These are phyloP conservation scores for Trypanosoma congolense DNA, from an alignment of 208 protist species.

Conservation along the genomic window DNA sequence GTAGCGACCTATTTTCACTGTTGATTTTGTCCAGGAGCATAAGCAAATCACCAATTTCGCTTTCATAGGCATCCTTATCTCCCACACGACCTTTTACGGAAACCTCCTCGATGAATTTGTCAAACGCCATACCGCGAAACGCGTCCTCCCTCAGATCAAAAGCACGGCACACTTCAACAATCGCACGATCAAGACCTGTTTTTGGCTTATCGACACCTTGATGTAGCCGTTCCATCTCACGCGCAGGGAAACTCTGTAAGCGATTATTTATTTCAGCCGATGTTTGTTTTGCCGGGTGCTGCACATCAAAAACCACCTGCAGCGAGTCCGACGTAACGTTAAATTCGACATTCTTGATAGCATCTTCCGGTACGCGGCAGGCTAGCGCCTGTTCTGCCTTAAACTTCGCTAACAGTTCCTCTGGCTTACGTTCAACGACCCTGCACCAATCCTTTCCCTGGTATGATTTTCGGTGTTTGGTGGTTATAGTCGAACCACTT, in stretches of 20 bases:
- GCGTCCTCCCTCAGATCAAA: slow-evolving; percentile 31
- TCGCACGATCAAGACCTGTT: slow-evolving; percentile 33
- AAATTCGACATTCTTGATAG: slow-evolving; percentile 30
- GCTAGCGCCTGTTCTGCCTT: slow-evolving; percentile 30
- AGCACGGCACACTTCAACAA: slow-evolving; percentile 37
- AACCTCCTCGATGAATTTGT: slow-evolving; percentile 40
- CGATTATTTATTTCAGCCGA: slow-evolving; percentile 22
- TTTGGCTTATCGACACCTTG: slow-evolving; percentile 30
- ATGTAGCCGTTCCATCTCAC: slow-evolving; percentile 37
- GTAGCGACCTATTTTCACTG: slow-evolving; percentile 47
- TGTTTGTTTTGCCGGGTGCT: slow-evolving; percentile 28
- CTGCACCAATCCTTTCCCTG: slow-evolving; percentile 27
- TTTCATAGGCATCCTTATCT: slow-evolving; percentile 57
- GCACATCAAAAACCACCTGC: slow-evolving; percentile 28
- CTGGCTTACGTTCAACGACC: slow-evolving; percentile 29
- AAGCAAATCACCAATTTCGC: slow-evolving; percentile 53
- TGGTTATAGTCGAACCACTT: slow-evolving; percentile 25
- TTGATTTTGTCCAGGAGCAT: slow-evolving; percentile 55
- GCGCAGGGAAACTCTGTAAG: slow-evolving; percentile 27
- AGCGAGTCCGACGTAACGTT: slow-evolving; percentile 9
- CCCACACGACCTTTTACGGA: slow-evolving; percentile 28
- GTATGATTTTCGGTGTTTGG: slow-evolving; percentile 28
- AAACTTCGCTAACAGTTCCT: slow-evolving; percentile 36
- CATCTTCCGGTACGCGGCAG: slow-evolving; percentile 31
- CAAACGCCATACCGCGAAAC: slow-evolving; percentile 33